A percentile compares a stretch with the other conserved stretches of the same genome.
These are phyloP conservation scores for Phytophthora hibernalis DNA, from an alignment of 352 stramenopile genomes.

Conservation along the genomic window DNA sequence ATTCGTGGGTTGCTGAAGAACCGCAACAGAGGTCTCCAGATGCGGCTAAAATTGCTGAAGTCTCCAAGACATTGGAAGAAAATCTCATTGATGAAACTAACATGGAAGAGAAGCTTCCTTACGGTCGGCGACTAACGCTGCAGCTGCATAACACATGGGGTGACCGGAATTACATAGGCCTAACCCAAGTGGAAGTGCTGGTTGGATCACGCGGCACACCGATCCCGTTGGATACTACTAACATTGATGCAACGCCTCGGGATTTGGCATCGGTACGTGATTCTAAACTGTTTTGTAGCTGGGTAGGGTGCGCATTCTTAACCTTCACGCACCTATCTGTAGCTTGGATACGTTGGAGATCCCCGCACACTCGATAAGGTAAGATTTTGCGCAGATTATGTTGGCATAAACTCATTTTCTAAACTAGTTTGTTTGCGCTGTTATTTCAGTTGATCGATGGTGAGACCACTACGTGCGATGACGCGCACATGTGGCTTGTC, in stretches of 20 bases:
- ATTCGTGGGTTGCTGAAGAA: slow-evolving; percentile 55
- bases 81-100: slow-evolving; percentile 15
- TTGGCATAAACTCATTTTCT: neutral
- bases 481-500: slow-evolving; percentile 92
- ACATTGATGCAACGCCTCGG: slow-evolving; percentile 68
- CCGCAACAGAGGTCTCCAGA: slow-evolving; percentile 57
- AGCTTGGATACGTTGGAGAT: slow-evolving; percentile 80
- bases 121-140: slow-evolving; percentile 62
- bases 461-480: slow-evolving; percentile 81
- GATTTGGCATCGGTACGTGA: slow-evolving; percentile 71
- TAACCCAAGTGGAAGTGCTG: slow-evolving; percentile 80
- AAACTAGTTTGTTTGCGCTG: neutral
- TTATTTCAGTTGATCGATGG: slow-evolving; percentile 78
- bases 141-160: slow-evolving; percentile 77
- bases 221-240: slow-evolving; percentile 47
- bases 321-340: neutral
- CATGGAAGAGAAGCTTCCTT: slow-evolving; percentile 33
- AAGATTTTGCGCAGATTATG: neutral
- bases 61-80: slow-evolving; percentile 14
- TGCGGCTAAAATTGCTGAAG: slow-evolving; percentile 43
- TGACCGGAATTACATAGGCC: slow-evolving; percentile 85
- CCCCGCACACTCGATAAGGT: slow-evolving; percentile 91
- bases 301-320: neutral
- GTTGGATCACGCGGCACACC: slow-evolving; percentile 49
- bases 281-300: neutral